Conservation (phyloP, 257 asterid species). For the Solanum paucissectum region DNA sequence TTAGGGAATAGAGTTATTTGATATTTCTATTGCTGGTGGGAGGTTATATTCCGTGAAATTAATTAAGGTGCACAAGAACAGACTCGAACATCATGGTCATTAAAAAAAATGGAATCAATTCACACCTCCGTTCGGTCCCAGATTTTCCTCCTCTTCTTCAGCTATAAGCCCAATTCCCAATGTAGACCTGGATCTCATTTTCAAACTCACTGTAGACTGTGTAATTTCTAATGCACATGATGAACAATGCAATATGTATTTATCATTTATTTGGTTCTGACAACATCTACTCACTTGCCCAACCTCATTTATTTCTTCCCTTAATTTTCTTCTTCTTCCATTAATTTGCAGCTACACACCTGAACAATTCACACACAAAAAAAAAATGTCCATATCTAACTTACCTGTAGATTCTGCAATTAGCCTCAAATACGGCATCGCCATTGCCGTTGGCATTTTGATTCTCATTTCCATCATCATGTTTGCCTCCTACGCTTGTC, state of each 20-base stretch:
- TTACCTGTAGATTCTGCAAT: not conserved
- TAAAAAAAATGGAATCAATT: too few species aligned
- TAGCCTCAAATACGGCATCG: constrained; percentile 12
- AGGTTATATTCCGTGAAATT: too few species aligned
- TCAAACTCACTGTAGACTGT: not conserved
- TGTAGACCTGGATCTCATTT: not conserved
- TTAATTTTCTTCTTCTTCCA: too few species aligned
- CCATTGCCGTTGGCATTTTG: constrained; percentile 2
- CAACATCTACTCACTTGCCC: not conserved
- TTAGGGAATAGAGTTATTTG: too few species aligned
- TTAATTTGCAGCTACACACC: not conserved
- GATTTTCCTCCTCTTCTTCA: not conserved
- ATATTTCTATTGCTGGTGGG: too few species aligned
- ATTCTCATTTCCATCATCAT: constrained; percentile 6
- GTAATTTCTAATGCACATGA: not conserved
- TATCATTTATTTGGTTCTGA: not conserved
- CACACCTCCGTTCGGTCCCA: not conserved
- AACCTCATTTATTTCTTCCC: not conserved
- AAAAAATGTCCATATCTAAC: not conserved
- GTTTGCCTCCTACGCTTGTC: constrained; percentile 11
- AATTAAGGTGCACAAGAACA: too few species aligned
- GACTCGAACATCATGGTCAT: too few species aligned
- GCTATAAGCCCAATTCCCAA: not conserved
- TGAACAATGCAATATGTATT: not conserved
- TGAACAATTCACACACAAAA: not conserved